Conservation (phyloP, 805 yeast genomes). For the Dipodascus geniculatus region DNA sequence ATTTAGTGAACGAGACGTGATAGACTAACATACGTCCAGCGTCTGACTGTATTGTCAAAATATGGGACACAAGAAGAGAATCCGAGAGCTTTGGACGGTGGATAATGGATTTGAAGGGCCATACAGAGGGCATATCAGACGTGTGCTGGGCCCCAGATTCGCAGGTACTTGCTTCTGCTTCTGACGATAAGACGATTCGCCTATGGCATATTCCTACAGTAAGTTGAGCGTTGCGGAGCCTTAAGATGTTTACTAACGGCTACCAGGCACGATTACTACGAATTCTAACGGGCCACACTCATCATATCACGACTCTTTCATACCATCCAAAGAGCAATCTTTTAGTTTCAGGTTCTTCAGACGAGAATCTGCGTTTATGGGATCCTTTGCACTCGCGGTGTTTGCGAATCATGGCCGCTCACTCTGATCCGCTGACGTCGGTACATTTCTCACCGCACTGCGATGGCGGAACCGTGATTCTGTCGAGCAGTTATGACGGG, state of each 20-base stretch:
- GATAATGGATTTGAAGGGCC: conserved; percentile 34
- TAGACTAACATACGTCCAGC: conserved; percentile 18
- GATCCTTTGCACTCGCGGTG: conserved; percentile 61
- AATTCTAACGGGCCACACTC: conserved; percentile 65
- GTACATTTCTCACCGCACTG: conserved; percentile 41
- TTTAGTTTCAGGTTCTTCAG: conserved; percentile 72
- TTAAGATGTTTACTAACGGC: conserved; percentile 24
- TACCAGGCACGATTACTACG: conserved; percentile 20
- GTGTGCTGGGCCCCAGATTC: conserved; percentile 70
- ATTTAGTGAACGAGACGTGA: neutral
- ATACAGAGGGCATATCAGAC: conserved; percentile 61
- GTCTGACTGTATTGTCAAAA: conserved; percentile 44
- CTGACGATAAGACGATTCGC: conserved; percentile 74
- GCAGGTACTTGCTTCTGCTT: conserved; percentile 63
- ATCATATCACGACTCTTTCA: conserved; percentile 60
- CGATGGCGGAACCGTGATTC: conserved; percentile 70
- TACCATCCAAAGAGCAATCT: conserved; percentile 70
- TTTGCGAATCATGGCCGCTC: conserved; percentile 77
- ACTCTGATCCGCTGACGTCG: conserved; percentile 77
- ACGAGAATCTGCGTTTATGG: conserved; percentile 88
- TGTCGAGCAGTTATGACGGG: conserved; percentile 86
- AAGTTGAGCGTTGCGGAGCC: conserved; percentile 25
- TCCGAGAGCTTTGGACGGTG: conserved; percentile 26
- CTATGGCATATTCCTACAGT: conserved; percentile 53
- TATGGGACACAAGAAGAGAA: conserved; percentile 47